Percentiles rank a stretch among this genome's conserved stretches.
phyloP scores from a whole-genome alignment of 305 asterid species.

The Fraxinus angustifolia region DNA sequence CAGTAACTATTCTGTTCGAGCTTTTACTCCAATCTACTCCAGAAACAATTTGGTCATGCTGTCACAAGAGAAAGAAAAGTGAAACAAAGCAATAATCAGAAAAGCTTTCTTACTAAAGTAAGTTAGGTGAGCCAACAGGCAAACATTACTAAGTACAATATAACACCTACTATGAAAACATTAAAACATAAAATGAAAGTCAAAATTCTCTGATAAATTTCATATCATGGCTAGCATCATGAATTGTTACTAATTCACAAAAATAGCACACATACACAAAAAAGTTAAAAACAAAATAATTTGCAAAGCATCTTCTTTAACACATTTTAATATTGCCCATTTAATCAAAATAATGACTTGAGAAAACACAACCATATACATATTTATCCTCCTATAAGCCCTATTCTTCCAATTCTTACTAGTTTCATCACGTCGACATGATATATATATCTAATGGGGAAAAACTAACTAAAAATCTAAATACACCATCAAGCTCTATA shows the following conservation, averaged over 20 bases:
- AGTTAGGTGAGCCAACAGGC: conserved; percentile 5
- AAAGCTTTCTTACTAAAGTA: conserved; percentile 7
- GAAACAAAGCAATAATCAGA: conserved; percentile 23
- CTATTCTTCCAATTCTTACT: neutral
- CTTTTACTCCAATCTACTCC: conserved; percentile 88
- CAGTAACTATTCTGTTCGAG: conserved; percentile 86
- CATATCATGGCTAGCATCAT: conserved; percentile 2
- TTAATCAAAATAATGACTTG: neutral
- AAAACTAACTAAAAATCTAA: neutral
- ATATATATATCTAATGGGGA: neutral
- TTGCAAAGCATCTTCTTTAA: neutral
- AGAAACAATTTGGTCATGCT: conserved; percentile 99
- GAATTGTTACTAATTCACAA: neutral
- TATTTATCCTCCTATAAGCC: neutral
- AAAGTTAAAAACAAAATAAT: neutral
- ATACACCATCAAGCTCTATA: conserved; percentile 4
- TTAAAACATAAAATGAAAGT: conserved; percentile 10
- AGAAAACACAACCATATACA: neutral
- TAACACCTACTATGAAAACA: conserved; percentile 2
- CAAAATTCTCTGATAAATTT: neutral
- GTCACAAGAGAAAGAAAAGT: conserved; percentile 32
- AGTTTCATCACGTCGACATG: neutral
- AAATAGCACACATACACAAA: neutral
- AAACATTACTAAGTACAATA: conserved; percentile 15
- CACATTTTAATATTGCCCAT: conserved; percentile 15